These are phyloP conservation scores for Talaromyces sp. DNA, from an alignment of 2,329 filamentous ascomycete species.

Conservation along the genomic window DNA sequence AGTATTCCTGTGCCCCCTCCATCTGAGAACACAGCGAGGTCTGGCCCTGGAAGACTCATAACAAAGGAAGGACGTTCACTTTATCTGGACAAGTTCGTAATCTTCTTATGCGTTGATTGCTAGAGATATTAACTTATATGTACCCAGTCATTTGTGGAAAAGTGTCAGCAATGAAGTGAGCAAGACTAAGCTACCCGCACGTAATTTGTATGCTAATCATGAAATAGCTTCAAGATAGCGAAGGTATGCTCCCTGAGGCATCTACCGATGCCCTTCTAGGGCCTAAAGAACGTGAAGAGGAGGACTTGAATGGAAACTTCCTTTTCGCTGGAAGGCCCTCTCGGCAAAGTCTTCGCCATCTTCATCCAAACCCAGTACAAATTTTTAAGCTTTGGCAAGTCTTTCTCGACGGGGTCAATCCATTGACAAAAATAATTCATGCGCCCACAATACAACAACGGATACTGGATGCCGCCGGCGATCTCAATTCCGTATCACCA, in stretches of 20 bases:
- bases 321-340: constrained; percentile 4
- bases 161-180: constrained; percentile 11
- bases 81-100: constrained; percentile 12
- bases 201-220: background rate
- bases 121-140: background rate
- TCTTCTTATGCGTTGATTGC: background rate
- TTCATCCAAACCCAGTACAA: constrained; percentile 14
- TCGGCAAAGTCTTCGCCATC: constrained; percentile 2
- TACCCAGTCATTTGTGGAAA: constrained; percentile 11
- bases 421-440: constrained; percentile 21
- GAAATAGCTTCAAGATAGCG: constrained; percentile 8
- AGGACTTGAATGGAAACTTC: constrained; percentile 6
- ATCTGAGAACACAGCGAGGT: background rate
- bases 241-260: constrained; percentile 9
- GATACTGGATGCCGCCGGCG: constrained; percentile 18
- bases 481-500: constrained; percentile 14
- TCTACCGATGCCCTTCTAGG: background rate
- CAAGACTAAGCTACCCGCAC: background rate
- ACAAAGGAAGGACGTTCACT: constrained; percentile 9
- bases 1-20: background rate
- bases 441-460: constrained; percentile 19
- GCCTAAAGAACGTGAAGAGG: background rate
- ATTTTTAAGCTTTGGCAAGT: constrained; percentile 20
- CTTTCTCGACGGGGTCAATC: constrained; percentile 21
- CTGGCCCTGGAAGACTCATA: constrained; percentile 10